phyloP scores from a whole-genome alignment of 805 yeast species.

The Metschnikowia henanensis region DNA sequence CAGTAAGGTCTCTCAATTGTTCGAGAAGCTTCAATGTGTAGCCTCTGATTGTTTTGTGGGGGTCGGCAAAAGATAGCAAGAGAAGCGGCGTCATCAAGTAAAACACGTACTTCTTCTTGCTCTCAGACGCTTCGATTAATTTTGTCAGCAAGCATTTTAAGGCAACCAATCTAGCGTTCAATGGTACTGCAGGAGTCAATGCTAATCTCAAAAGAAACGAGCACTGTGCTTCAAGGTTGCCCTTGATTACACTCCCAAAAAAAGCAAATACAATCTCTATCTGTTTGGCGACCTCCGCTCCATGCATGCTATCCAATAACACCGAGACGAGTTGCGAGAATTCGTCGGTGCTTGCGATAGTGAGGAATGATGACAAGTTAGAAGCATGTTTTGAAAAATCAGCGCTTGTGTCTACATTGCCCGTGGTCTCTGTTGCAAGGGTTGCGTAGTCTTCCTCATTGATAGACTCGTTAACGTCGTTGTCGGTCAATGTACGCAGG shows the following conservation, averaged over 20 bases:
- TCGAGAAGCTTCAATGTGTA: conserved; percentile 23
- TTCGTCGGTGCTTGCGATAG: conserved; percentile 31
- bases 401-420: not conserved
- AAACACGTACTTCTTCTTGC: conserved; percentile 3
- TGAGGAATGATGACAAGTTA: conserved; percentile 34
- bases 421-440: conserved; percentile 2
- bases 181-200: conserved; percentile 58
- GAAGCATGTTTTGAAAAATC: conserved; percentile 14
- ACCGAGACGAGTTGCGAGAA: conserved; percentile 43
- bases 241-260: conserved; percentile 12
- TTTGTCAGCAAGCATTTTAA: conserved; percentile 37
- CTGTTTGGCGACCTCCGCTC: conserved; percentile 12
- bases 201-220: conserved; percentile 61
- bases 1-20: conserved; percentile 28
- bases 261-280: conserved; percentile 8
- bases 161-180: conserved; percentile 52
- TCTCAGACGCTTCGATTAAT: conserved; percentile 24
- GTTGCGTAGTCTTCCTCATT: conserved; percentile 11
- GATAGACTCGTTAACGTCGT: conserved; percentile 26
- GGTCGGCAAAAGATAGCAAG: conserved; percentile 52
- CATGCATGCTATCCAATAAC: conserved; percentile 45
- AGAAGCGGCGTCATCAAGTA: conserved; percentile 61
- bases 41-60: conserved; percentile 50
- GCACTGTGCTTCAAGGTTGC: conserved; percentile 39
- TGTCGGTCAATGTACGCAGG: conserved; percentile 55